Percentiles rank a stretch among this genome's conserved stretches.
Evolutionary conservation across 2,329 filamentous ascomycete species (phyloP).

Genomic region (Aspergillus terreus): DNA sequence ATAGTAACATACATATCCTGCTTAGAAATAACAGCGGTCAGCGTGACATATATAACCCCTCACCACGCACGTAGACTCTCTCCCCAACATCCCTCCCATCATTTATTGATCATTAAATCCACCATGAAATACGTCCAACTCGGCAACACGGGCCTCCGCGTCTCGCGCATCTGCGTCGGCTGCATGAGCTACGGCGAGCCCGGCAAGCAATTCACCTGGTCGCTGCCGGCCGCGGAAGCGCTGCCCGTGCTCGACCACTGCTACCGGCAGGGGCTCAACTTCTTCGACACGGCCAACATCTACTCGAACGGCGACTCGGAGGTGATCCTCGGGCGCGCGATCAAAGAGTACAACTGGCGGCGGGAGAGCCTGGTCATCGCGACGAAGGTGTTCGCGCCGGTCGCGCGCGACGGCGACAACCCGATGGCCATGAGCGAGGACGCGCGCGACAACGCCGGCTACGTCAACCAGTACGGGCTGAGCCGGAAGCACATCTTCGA

Average conservation of each 20-base stretch:
- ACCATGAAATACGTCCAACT: slow-evolving; percentile 25
- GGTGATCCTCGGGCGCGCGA: slow-evolving; percentile 53
- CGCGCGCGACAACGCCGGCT: slow-evolving; percentile 30
- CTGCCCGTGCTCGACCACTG: slow-evolving; percentile 25
- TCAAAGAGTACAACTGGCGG: slow-evolving; percentile 57
- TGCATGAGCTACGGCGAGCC: slow-evolving; percentile 25
- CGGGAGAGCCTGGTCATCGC: slow-evolving; percentile 57
- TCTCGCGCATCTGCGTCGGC: slow-evolving; percentile 22
- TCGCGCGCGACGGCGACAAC: slow-evolving; percentile 25
- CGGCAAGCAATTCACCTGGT: slow-evolving; percentile 17
- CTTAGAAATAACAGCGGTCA: neutral
- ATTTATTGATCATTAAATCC: neutral
- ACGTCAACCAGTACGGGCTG: slow-evolving; percentile 43
- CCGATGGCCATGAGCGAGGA: slow-evolving; percentile 37
- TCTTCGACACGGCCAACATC: slow-evolving; percentile 37
- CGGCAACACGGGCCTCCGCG: slow-evolving; percentile 21
- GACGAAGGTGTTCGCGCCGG: slow-evolving; percentile 52
- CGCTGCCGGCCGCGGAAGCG: slow-evolving; percentile 22
- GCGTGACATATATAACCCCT: neutral
- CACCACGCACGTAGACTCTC: neutral
- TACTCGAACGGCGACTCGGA: slow-evolving; percentile 58
- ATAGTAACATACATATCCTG: neutral
- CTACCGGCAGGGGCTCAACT: slow-evolving; percentile 26
- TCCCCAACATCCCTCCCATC: neutral
- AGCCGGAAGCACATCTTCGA: slow-evolving; percentile 62